Percentiles rank a stretch among this genome's conserved stretches.
Conservation (phyloP, 768 basidiomycete species). For the Collybia sp. region DNA sequence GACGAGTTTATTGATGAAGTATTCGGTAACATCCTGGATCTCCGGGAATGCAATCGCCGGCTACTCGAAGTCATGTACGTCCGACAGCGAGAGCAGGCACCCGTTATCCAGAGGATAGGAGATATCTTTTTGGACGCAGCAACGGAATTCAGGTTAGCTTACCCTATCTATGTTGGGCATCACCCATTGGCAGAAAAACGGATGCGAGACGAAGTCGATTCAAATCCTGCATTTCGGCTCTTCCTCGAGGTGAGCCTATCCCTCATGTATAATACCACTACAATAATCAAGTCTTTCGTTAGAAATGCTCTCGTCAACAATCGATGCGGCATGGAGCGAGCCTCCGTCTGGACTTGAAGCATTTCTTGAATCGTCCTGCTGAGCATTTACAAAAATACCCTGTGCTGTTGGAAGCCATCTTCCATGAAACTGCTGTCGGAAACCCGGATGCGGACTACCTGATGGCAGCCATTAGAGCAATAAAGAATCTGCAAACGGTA, state of each 20-base stretch:
- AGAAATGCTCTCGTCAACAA: slow-evolving; percentile 44
- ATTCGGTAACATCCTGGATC: slow-evolving; percentile 82
- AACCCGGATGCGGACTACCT: slow-evolving; percentile 86
- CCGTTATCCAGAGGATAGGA: slow-evolving; percentile 80
- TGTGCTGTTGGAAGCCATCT: slow-evolving; percentile 80
- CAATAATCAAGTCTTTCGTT: background rate
- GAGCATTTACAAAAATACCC: slow-evolving; percentile 89
- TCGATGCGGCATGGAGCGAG: slow-evolving; percentile 31
- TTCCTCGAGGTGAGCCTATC: slow-evolving; percentile 77
- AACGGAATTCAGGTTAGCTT: slow-evolving; percentile 80
- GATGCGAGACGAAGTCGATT: slow-evolving; percentile 81
- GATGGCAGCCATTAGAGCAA: slow-evolving; percentile 72
- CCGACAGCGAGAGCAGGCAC: slow-evolving; percentile 80
- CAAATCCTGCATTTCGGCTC: slow-evolving; percentile 75
- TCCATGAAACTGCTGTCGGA: slow-evolving; percentile 72
- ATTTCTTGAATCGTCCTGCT: slow-evolving; percentile 73
- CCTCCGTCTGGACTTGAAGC: slow-evolving; percentile 61
- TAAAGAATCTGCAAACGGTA: slow-evolving; percentile 75
- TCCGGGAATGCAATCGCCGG: slow-evolving; percentile 75
- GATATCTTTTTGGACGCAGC: slow-evolving; percentile 87
- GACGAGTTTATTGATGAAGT: slow-evolving; percentile 84
- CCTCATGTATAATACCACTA: background rate
- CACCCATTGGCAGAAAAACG: slow-evolving; percentile 82
- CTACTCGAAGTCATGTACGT: slow-evolving; percentile 84
- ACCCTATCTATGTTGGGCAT: slow-evolving; percentile 83